Conservation (phyloP, 1,139 yeast genomes). For the Tardiomyces digboiensis region DNA sequence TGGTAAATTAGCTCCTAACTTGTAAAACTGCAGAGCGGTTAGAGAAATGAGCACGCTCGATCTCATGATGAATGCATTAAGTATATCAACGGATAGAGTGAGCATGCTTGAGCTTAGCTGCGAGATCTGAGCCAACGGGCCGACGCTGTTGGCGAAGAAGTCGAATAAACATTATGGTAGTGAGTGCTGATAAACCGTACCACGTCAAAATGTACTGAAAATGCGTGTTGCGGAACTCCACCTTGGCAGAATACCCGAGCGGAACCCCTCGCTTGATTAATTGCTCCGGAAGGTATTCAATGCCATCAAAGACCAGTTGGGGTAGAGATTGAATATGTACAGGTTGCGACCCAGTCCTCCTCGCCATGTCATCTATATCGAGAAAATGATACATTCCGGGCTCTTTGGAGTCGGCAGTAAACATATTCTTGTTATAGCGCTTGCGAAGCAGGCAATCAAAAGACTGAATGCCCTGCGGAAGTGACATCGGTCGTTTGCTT, state of each 20-base stretch:
- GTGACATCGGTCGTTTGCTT: conserved; percentile 47
- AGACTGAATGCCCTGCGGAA: conserved; percentile 68
- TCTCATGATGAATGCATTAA: too few species aligned
- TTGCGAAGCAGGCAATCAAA: conserved; percentile 64
- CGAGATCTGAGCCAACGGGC: conserved; percentile 1
- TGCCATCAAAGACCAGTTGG: conserved; percentile 49
- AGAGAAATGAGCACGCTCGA: too few species aligned
- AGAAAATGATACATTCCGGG: conserved; percentile 49
- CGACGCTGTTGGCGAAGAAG: conserved; percentile 30
- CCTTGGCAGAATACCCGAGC: conserved; percentile 68
- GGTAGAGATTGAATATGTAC: conserved; percentile 65
- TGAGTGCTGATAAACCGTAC: conserved; percentile 77
- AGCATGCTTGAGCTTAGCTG: conserved; percentile 21
- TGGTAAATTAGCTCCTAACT: too few species aligned
- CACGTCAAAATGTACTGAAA: conserved; percentile 89
- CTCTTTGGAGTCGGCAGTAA: conserved; percentile 74
- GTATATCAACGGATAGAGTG: too few species aligned
- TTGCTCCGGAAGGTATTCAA: conserved; percentile 24
- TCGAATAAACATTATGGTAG: conserved; percentile 52
- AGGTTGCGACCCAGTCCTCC: conserved; percentile 56
- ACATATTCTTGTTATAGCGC: conserved; percentile 57
- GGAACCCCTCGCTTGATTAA: conserved; percentile 75
- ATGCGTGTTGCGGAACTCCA: conserved; percentile 81
- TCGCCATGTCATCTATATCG: conserved; percentile 77
- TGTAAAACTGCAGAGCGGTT: too few species aligned